Evolutionary conservation across 768 basidiomycete genomes (phyloP).

Genomic region (Basidioascus undulatus): DNA sequence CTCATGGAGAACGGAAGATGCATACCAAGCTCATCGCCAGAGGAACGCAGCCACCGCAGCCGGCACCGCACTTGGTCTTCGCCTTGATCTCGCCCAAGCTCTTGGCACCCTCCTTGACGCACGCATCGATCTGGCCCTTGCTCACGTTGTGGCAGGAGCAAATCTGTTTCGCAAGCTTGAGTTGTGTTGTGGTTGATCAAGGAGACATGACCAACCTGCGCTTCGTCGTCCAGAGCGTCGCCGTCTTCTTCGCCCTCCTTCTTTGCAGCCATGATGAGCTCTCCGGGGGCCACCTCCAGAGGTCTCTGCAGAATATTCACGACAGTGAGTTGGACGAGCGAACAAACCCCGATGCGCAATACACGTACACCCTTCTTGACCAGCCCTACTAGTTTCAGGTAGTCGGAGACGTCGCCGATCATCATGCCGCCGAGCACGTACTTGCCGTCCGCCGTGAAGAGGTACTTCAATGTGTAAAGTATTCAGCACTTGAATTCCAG

Average conservation of each 20-base stretch:
- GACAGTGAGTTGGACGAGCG: background rate
- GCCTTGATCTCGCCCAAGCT: conserved; percentile 32
- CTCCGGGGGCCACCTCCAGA: conserved; percentile 36
- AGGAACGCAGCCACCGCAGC: conserved; percentile 51
- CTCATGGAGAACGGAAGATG: conserved; percentile 14
- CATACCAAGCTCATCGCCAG: conserved; percentile 27
- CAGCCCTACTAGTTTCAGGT: conserved; percentile 40
- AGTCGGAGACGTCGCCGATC: conserved; percentile 48
- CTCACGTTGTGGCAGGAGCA: conserved; percentile 49
- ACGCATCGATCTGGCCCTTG: conserved; percentile 32
- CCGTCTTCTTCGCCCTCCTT: conserved; percentile 32
- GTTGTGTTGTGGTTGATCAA: too few species aligned
- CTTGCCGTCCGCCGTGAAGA: conserved; percentile 46
- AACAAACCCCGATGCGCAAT: background rate
- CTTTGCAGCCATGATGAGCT: conserved; percentile 36
- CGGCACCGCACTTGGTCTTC: conserved; percentile 45
- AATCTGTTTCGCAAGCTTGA: too few species aligned
- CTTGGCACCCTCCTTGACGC: conserved; percentile 28
- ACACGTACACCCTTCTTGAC: conserved; percentile 37
- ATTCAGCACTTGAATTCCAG: background rate
- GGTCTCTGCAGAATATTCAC: conserved; percentile 33
- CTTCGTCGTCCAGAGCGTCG: conserved; percentile 42
- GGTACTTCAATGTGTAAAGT: conserved; percentile 20
- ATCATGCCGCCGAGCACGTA: conserved; percentile 53
- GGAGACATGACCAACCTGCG: too few species aligned